Conservation (phyloP, 352 stramenopile genomes). For the Pythium pyrilobum region DNA sequence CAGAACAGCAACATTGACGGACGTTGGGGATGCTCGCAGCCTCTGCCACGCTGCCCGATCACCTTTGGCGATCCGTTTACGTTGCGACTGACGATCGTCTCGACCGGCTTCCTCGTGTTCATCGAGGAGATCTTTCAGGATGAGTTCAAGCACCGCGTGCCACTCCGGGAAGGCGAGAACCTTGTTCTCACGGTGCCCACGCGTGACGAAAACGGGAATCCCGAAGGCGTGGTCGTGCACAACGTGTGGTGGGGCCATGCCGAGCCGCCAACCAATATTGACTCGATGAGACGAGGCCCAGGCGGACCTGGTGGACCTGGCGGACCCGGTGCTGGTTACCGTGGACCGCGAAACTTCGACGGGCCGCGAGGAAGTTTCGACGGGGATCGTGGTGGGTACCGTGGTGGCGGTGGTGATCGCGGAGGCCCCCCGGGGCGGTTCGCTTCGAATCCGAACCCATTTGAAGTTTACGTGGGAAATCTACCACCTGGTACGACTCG, state of each 20-base stretch:
- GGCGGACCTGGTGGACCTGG: constrained; percentile 20
- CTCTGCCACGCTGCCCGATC: constrained; percentile 56
- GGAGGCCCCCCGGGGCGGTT: constrained; percentile 34
- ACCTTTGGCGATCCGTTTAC: constrained; percentile 76
- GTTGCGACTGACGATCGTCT: constrained; percentile 60
- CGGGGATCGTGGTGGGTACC: constrained; percentile 34
- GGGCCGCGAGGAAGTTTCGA: constrained; percentile 26
- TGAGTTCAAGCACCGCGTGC: constrained; percentile 79
- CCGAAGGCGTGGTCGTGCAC: constrained; percentile 68
- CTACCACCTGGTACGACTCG: constrained; percentile 74
- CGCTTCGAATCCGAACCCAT: constrained; percentile 51
- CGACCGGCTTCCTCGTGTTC: constrained; percentile 71
- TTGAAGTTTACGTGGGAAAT: constrained; percentile 81
- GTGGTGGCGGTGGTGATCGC: constrained; percentile 24
- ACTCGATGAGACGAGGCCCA: constrained; percentile 37
- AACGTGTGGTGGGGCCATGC: constrained; percentile 83
- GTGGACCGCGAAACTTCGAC: constrained; percentile 19
- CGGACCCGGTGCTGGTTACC: constrained; percentile 11
- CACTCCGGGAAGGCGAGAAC: constrained; percentile 80
- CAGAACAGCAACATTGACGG: constrained; percentile 83
- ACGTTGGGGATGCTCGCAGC: constrained; percentile 67
- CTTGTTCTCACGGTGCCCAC: constrained; percentile 70
- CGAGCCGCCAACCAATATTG: constrained; percentile 60
- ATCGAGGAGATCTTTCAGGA: constrained; percentile 80
- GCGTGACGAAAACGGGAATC: constrained; percentile 68